phyloP scores from a whole-genome alignment of 176 grass and related monocot genomes.

The Saccharum officinarum region DNA sequence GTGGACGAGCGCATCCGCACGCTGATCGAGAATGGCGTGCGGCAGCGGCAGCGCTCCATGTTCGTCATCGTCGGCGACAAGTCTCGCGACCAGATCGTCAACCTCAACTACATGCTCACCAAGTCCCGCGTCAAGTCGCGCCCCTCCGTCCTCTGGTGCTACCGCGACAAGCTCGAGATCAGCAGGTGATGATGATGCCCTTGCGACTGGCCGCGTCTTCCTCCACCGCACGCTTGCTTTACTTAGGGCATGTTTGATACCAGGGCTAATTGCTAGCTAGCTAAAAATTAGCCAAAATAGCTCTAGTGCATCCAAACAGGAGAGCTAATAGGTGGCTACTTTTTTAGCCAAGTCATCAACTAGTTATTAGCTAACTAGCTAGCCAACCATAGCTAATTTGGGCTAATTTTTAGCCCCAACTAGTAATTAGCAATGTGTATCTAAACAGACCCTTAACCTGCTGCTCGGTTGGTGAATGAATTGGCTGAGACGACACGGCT shows the following conservation, averaged over 20 bases:
- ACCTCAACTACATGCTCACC: constrained; percentile 89
- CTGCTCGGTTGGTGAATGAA: neutral
- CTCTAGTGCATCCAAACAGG: neutral
- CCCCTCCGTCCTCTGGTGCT: constrained; percentile 89
- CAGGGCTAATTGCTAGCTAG: neutral
- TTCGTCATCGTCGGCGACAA: constrained; percentile 95
- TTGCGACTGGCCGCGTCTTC: neutral
- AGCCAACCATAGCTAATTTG: neutral
- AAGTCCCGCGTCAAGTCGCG: constrained; percentile 79
- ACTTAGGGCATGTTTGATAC: neutral
- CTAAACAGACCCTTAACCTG: neutral
- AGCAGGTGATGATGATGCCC: constrained; percentile 58
- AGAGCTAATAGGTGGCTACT: neutral
- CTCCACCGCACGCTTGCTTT: neutral
- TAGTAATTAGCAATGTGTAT: neutral
- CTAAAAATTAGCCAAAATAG: neutral
- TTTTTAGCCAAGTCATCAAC: neutral
- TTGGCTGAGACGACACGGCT: neutral
- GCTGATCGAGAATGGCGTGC: constrained; percentile 84
- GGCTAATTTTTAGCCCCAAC: neutral
- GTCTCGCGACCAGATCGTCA: constrained; percentile 85
- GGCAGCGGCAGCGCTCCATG: constrained; percentile 81
- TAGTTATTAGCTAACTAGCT: neutral
- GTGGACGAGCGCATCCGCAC: constrained; percentile 90
- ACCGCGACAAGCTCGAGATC: constrained; percentile 85